A percentile compares a stretch with the other conserved stretches of the same genome.
phyloP scores from a whole-genome alignment of 1,284 basidiomycete species.

The Coniferiporia weirii region DNA sequence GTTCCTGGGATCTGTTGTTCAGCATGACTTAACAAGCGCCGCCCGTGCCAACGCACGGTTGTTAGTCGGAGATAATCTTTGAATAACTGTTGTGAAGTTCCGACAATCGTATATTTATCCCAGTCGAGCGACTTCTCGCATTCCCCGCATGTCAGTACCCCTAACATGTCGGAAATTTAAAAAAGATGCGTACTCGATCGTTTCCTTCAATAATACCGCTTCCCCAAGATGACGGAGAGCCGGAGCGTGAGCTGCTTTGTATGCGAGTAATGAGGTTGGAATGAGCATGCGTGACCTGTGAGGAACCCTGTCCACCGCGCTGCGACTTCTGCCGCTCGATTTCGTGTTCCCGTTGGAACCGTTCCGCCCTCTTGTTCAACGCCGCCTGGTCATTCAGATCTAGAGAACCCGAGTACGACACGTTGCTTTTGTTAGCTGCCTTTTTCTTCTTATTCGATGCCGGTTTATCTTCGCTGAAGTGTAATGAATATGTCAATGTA shows the following conservation, averaged over 20 bases:
- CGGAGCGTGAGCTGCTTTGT: constrained; percentile 36
- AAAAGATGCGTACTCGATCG: constrained; percentile 52
- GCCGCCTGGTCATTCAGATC: constrained; percentile 63
- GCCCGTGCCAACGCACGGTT: constrained; percentile 50
- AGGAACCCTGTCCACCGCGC: constrained; percentile 30
- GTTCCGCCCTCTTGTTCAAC: constrained; percentile 64
- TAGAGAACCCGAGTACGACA: constrained; percentile 25
- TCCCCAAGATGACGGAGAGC: constrained; percentile 40
- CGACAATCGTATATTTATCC: constrained; percentile 95
- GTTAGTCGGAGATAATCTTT: constrained; percentile 96
- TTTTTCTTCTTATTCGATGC: constrained; percentile 58
- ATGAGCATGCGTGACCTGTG: constrained; percentile 45
- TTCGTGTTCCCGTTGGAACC: constrained; percentile 78
- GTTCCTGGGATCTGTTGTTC: constrained; percentile 55
- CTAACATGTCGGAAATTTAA: background rate
- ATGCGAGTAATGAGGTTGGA: constrained; percentile 43
- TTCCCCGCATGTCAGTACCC: background rate
- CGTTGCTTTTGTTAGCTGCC: constrained; percentile 26
- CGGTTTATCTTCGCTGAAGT: constrained; percentile 36
- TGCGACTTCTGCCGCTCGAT: constrained; percentile 63
- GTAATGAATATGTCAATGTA: background rate
- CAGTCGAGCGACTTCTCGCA: constrained; percentile 86
- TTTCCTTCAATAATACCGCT: constrained; percentile 58
- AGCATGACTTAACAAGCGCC: background rate
- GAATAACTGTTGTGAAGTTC: constrained; percentile 84